Evolutionary conservation across 2,329 filamentous ascomycete species (phyloP).

Genomic region (Aspergillus cejpii): DNA sequence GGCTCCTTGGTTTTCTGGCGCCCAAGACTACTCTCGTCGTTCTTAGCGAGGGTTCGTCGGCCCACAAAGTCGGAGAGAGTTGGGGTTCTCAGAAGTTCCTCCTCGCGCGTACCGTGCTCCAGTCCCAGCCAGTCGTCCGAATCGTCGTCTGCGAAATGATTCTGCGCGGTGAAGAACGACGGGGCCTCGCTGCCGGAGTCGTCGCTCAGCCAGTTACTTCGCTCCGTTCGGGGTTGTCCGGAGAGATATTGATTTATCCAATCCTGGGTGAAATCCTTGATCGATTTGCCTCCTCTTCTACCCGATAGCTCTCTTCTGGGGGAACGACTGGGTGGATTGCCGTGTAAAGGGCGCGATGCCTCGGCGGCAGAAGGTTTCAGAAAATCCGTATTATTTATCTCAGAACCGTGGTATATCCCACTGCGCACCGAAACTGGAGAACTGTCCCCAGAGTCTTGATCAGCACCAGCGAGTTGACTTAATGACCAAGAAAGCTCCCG

Average conservation of each 20-base stretch:
- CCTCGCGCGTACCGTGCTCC: constrained; percentile 34
- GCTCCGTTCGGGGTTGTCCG: constrained; percentile 61
- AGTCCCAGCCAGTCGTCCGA: constrained; percentile 42
- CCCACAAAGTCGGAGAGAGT: constrained; percentile 34
- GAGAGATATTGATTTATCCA: constrained; percentile 82
- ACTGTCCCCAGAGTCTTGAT: constrained; percentile 28
- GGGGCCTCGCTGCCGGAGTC: constrained; percentile 66
- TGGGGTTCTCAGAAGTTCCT: constrained; percentile 37
- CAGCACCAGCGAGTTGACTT: constrained; percentile 44
- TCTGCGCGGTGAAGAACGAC: constrained; percentile 47
- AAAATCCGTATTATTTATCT: constrained; percentile 23
- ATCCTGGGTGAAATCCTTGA: constrained; percentile 64
- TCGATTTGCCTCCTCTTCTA: constrained; percentile 30
- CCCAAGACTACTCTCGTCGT: constrained; percentile 14
- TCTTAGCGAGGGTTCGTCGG: constrained; percentile 16
- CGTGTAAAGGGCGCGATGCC: constrained; percentile 19
- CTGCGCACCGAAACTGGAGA: constrained; percentile 31
- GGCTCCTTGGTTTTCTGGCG: constrained; percentile 30
- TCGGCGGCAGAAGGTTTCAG: constrained; percentile 26
- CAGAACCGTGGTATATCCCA: constrained; percentile 18
- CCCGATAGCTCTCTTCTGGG: constrained; percentile 21
- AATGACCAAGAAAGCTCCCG: constrained; percentile 36
- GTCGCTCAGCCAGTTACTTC: constrained; percentile 79
- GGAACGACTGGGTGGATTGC: constrained; percentile 23
- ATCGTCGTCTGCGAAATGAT: constrained; percentile 37